These are phyloP conservation scores for Candida ortonii DNA, from an alignment of 805 yeast species.

Conservation along the genomic window DNA sequence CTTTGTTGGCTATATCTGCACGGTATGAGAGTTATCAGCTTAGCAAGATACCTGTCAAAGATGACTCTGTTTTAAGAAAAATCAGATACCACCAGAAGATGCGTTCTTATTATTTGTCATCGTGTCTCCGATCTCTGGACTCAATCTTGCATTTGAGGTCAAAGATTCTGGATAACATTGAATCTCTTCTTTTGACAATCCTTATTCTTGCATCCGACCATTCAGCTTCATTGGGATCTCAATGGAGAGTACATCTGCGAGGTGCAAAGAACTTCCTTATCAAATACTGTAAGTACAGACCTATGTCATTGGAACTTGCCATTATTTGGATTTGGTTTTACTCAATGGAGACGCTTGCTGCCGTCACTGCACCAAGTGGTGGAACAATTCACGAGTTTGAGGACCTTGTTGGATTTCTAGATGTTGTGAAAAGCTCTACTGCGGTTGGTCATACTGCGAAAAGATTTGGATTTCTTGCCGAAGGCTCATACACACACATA, in stretches of 20 bases:
- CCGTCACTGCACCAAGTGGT: conserved; percentile 54
- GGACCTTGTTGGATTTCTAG: conserved; percentile 42
- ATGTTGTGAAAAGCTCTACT: conserved; percentile 26
- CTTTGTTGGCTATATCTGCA: conserved; percentile 72
- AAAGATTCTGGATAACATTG: conserved; percentile 53
- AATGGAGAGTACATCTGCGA: conserved; percentile 66
- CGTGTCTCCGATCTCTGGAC: conserved; percentile 61
- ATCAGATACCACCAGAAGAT: conserved; percentile 50
- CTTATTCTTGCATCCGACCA: conserved; percentile 63
- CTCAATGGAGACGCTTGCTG: conserved; percentile 61
- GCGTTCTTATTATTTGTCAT: conserved; percentile 59
- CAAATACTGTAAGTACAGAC: conserved; percentile 40
- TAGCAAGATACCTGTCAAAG: conserved; percentile 18
- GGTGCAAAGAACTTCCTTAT: conserved; percentile 66
- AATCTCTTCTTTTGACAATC: conserved; percentile 66
- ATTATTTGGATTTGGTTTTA: conserved; percentile 54
- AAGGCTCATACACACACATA: conserved; percentile 21
- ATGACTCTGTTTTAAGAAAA: conserved; percentile 15
- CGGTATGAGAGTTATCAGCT: conserved; percentile 40
- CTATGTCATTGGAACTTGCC: conserved; percentile 34
- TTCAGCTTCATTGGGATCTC: conserved; percentile 54
- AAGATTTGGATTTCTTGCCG: conserved; percentile 30
- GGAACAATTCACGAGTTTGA: conserved; percentile 54
- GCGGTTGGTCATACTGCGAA: conserved; percentile 23
- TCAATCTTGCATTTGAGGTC: conserved; percentile 42